phyloP scores from a whole-genome alignment of 2,329 filamentous ascomycete species.

The Monosporascus sp. region DNA sequence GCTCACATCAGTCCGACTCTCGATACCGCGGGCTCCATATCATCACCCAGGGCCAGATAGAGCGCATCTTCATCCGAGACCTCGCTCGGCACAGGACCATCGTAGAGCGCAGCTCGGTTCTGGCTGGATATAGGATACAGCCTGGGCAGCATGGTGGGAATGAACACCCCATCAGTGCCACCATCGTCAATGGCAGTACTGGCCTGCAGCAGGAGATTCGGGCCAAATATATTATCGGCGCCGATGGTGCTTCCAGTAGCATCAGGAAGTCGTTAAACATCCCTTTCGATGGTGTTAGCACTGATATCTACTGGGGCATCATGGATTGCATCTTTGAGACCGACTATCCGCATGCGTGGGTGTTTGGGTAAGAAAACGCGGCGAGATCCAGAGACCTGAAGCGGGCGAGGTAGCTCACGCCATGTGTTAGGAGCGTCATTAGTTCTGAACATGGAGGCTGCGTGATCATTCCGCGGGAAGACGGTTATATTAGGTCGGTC shows the following conservation, averaged over 20 bases:
- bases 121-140: conserved; percentile 13
- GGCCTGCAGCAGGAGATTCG: conserved; percentile 17
- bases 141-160: neutral
- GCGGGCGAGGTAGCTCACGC: too few relatives aligned
- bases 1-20: conserved; percentile 27
- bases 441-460: conserved; percentile 24
- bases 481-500: conserved; percentile 24
- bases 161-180: conserved; percentile 13
- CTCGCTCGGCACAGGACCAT: conserved; percentile 25
- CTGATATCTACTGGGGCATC: conserved; percentile 30
- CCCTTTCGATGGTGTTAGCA: conserved; percentile 27
- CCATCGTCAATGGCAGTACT: conserved; percentile 13
- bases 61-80: conserved; percentile 31
- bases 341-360: conserved; percentile 25
- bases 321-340: conserved; percentile 22
- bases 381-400: too few relatives aligned
- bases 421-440: conserved; percentile 12
- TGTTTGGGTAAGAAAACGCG: conserved; percentile 17
- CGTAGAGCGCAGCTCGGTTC: conserved; percentile 22
- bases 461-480: conserved; percentile 28
- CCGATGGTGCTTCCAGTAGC: conserved; percentile 25
- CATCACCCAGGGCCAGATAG: conserved; percentile 31
- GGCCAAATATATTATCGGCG: conserved; percentile 28
- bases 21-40: conserved; percentile 29
- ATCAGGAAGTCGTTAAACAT: conserved; percentile 24